phyloP scores from a whole-genome alignment of 805 yeast species.

The Saturnispora zaruensis region DNA sequence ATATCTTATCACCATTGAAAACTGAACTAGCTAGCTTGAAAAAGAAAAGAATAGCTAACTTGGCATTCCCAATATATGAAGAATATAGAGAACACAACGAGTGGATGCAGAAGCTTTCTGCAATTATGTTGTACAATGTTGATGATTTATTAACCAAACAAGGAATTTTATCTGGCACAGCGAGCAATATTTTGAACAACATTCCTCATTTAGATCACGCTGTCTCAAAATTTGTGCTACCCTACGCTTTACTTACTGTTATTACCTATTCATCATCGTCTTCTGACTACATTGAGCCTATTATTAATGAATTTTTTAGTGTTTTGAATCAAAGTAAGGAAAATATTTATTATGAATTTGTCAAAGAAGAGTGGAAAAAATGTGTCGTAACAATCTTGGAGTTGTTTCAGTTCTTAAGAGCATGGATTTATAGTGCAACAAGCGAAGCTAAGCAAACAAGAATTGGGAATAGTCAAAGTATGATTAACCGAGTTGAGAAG shows the following conservation, averaged over 20 bases:
- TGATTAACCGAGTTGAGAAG: constrained; percentile 29
- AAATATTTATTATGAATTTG: constrained; percentile 40
- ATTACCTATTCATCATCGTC: constrained; percentile 30
- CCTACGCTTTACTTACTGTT: constrained; percentile 63
- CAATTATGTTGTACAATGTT: constrained; percentile 36
- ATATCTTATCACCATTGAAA: constrained; percentile 67
- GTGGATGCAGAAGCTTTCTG: constrained; percentile 68
- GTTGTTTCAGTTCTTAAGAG: constrained; percentile 73
- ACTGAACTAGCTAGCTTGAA: constrained; percentile 50
- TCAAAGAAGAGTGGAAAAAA: constrained; percentile 48
- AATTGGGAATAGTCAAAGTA: background rate
- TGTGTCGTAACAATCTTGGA: constrained; percentile 70
- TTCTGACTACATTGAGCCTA: constrained; percentile 33
- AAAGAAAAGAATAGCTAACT: constrained; percentile 37
- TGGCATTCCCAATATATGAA: constrained; percentile 58
- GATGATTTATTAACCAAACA: constrained; percentile 23
- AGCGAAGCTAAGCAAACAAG: constrained; percentile 17
- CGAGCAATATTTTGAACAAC: constrained; percentile 6
- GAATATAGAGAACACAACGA: constrained; percentile 44
- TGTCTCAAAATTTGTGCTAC: constrained; percentile 63
- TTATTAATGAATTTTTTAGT: constrained; percentile 50
- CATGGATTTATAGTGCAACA: constrained; percentile 50
- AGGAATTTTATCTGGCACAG: constrained; percentile 29
- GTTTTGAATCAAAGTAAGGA: constrained; percentile 45
- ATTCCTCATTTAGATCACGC: constrained; percentile 42